Evolutionary conservation across 352 stramenopile species (phyloP), one percentile per base, ranked within the genome.

Genomic region (Aphanomyces stellatus): DNA sequence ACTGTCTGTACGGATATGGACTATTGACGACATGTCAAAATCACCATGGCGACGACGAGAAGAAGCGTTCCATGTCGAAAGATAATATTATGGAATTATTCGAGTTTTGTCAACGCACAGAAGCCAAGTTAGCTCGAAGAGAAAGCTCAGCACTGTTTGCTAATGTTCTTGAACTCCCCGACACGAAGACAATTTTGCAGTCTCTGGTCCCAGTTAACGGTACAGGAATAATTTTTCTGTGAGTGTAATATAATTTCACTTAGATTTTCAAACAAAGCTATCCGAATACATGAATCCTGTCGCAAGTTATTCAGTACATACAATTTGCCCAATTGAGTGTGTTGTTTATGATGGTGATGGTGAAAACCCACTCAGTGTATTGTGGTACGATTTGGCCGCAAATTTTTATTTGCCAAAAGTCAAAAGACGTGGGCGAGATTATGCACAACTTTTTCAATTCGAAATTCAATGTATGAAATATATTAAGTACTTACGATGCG

Each of bases 1-100:
- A 76, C 40, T 93, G 85, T 33, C 59, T 91, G 24, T 91, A 91
- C 46, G 82, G 91, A 51, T 75, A 86, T 4, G 80, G 88, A 24
- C 74, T 93, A 35, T 19, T 88, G 82, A 91, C 34, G 81, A 91
- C 71, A 88, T 88, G 61, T 74, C 74, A 0, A 77, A 76, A 15
- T 34, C 42, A 57, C 43, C 34, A 48, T 62, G 48, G 17, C 48
- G 4, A 40, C 25, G 17, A 4, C 64, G 76, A 8, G 72, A 72
- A 15, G 74, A 80, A 72, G 35, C 51, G 74, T 28, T 41, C 72
- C 5, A 74, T 75, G 10, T 71, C 74, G 8, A 1, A 22, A 15
- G 25, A 30, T 30, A 33, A 55, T 10, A 49, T 67, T 10, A 43
- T 67, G 41, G 60, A 42, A 19, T 19, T 67, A 3, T 34, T 67